phyloP scores from a whole-genome alignment of 2,329 filamentous ascomycete species.

The Aureobasidium musti region DNA sequence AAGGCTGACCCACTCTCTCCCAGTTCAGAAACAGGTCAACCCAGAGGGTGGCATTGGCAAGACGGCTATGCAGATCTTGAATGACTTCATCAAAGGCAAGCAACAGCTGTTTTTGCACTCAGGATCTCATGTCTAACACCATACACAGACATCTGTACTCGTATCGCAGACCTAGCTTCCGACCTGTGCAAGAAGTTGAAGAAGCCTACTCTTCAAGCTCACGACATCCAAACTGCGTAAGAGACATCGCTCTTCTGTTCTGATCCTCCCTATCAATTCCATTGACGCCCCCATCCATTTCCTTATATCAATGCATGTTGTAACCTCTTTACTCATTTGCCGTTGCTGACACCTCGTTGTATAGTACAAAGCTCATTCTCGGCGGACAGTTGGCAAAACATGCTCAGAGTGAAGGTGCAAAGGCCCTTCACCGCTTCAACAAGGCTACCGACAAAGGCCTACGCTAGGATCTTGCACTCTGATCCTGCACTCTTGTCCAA shows the following conservation, averaged over 20 bases:
- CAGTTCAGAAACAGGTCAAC: not conserved
- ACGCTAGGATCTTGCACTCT: not conserved
- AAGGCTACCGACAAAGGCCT: not conserved
- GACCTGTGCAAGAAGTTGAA: slow-evolving; percentile 26
- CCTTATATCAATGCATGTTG: not conserved
- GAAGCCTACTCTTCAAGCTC: not conserved
- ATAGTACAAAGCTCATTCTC: slow-evolving; percentile 14
- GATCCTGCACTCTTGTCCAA: not conserved
- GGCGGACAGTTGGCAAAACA: not conserved
- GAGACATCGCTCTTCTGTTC: not conserved
- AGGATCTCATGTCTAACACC: not conserved
- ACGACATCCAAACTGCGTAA: slow-evolving; percentile 17
- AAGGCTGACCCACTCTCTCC: not conserved
- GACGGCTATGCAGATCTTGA: slow-evolving; percentile 3
- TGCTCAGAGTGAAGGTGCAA: not conserved
- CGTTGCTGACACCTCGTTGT: not conserved
- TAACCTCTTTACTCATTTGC: not conserved
- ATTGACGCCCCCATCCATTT: not conserved
- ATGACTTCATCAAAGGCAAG: slow-evolving; percentile 19
- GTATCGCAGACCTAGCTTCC: not conserved
- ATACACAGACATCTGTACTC: not conserved
- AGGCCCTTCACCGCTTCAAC: not conserved
- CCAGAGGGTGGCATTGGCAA: not conserved
- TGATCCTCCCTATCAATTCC: too few relatives aligned
- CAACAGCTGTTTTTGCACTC: not conserved